A percentile compares a stretch with the other conserved stretches of the same genome.
Evolutionary conservation across 2,329 filamentous ascomycete genomes (phyloP).

Genomic region (Colletotrichum sojae): DNA sequence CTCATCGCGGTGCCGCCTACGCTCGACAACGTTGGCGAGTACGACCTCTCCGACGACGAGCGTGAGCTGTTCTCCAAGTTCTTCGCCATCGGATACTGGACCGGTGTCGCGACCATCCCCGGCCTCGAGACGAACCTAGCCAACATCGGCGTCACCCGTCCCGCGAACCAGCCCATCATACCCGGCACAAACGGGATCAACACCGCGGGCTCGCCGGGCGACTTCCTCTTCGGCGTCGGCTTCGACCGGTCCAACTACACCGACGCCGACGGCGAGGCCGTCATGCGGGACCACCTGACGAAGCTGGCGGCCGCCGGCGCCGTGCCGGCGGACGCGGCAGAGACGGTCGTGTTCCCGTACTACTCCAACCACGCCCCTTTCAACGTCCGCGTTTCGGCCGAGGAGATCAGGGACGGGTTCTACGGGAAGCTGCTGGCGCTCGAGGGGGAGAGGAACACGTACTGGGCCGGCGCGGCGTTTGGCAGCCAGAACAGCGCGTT

Average conservation of each 20-base stretch:
- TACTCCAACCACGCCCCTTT: conserved; percentile 49
- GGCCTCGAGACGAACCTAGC: conserved; percentile 44
- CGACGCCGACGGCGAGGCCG: conserved; percentile 36
- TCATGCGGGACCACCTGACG: conserved; percentile 36
- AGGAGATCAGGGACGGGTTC: conserved; percentile 50
- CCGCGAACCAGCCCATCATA: conserved; percentile 40
- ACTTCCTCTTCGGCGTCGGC: conserved; percentile 41
- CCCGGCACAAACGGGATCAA: conserved; percentile 43
- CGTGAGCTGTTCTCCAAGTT: conserved; percentile 52
- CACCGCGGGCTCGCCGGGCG: conserved; percentile 27
- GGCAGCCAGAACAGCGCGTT: conserved; percentile 32
- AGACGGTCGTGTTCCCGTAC: conserved; percentile 32
- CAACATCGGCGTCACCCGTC: conserved; percentile 42
- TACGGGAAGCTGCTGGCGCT: conserved; percentile 51
- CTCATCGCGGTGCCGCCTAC: conserved; percentile 55
- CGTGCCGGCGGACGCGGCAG: conserved; percentile 27
- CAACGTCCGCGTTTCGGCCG: conserved; percentile 45
- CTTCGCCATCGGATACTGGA: conserved; percentile 50
- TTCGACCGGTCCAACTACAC: conserved; percentile 34
- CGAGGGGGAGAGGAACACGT: conserved; percentile 53
- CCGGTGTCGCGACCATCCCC: conserved; percentile 48
- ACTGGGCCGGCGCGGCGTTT: conserved; percentile 52
- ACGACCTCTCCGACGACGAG: conserved; percentile 51
- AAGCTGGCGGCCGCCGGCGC: conserved; percentile 27
- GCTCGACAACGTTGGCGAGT: conserved; percentile 48